phyloP scores from a whole-genome alignment of 768 basidiomycete genomes.

The Wakefieldia striispora region DNA sequence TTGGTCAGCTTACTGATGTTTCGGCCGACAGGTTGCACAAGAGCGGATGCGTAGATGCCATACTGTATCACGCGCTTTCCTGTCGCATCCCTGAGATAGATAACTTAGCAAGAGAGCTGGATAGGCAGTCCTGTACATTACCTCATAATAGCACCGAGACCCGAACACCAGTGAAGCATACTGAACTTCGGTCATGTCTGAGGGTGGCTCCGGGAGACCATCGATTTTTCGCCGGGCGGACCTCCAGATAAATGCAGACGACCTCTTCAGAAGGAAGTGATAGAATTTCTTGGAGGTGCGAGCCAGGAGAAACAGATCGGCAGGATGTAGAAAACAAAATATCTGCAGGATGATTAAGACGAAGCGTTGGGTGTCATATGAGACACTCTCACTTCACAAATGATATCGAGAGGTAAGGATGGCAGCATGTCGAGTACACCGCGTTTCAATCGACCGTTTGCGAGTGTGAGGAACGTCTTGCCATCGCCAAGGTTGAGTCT shows the following conservation, averaged over 20 bases:
- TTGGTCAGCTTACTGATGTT: slow-evolving; percentile 20
- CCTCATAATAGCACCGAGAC: slow-evolving; percentile 40
- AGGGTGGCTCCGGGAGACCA: slow-evolving; percentile 44
- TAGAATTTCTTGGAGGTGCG: slow-evolving; percentile 43
- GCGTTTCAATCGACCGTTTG: slow-evolving; percentile 10
- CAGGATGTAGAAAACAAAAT: slow-evolving; percentile 41
- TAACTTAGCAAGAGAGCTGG: background rate
- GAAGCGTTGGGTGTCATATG: background rate
- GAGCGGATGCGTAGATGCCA: slow-evolving; percentile 35
- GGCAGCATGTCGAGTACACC: slow-evolving; percentile 31
- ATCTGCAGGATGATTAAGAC: slow-evolving; percentile 31
- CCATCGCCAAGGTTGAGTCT: background rate
- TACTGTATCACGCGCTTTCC: slow-evolving; percentile 25
- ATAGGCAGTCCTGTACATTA: slow-evolving; percentile 1
- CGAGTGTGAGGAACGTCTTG: background rate
- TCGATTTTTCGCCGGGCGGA: slow-evolving; percentile 36
- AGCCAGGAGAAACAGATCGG: slow-evolving; percentile 46
- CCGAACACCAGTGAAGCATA: slow-evolving; percentile 51
- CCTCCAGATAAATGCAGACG: slow-evolving; percentile 32
- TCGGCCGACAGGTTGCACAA: slow-evolving; percentile 26
- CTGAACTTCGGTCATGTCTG: slow-evolving; percentile 47
- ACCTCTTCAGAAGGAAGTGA: slow-evolving; percentile 34
- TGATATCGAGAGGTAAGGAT: slow-evolving; percentile 30
- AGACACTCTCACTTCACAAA: slow-evolving; percentile 21
- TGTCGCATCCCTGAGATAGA: slow-evolving; percentile 21